Base-by-base conservation (phyloP, 73 alveolate species). In the Effrenium voratum region DNA sequence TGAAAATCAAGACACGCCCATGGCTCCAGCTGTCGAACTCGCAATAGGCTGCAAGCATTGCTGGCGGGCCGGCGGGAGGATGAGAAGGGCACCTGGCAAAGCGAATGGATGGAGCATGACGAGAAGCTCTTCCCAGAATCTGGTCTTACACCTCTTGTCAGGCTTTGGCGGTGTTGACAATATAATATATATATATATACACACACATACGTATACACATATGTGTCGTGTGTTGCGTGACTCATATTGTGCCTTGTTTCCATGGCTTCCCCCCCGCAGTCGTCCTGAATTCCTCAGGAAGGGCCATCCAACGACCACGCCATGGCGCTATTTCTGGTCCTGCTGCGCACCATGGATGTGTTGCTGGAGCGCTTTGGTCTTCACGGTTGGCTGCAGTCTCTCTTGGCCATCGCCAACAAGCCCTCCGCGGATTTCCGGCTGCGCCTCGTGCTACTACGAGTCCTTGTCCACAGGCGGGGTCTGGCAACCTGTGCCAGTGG, bases 381-480 rank as follows among this genome's bases (percentile, higher is more conserved):
- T 24, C 19, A n/a, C 19, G 93, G 59, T n/a, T 85, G 94, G 94
- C 63, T 85, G 1, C 76, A 57, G 28, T 32, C 94, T 36, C 10
- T 85, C 63, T 44, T 85, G 63, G 45, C 81, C 45, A 85, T 85
- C 94, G 94, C 16, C 30, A 22, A 77, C 60, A 28, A 55, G 57
- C 82, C 94, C 63, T 85, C 94, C 43, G 63, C 94, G 32, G 94
- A 85, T 24, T 85, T 85, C 59, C 94, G 94, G 1, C 94, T 85
- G 59, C 94, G 94, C 5, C 41, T 85, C 4, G 38, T 85, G 82
- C n/a, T 85, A 81, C 81, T 85, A 22, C 79, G 94, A 10, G 82
- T 85, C 36, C 70, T 79, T 45, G 46, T 79, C 68, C 90, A 79
- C 43, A 43, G 90, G 32, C 68, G 68, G 28, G 90, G 90, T 28